Evolutionary conservation across 2,329 filamentous ascomycete genomes (phyloP).

Genomic region (Trichoderma afroharzianum): DNA sequence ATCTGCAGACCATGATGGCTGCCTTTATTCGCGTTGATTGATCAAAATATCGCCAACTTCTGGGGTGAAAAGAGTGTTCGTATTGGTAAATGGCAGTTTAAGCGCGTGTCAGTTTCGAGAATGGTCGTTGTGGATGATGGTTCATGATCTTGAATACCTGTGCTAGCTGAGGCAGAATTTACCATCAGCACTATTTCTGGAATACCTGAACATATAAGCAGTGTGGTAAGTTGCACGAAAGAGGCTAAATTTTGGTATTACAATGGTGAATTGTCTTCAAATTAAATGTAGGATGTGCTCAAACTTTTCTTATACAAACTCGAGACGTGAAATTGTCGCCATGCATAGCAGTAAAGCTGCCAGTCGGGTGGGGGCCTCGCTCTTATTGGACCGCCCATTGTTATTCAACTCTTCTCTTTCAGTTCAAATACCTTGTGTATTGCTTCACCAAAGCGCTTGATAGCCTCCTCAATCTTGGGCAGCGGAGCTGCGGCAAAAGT

Average conservation of each 20-base stretch:
- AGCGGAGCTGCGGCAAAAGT: conserved; percentile 9
- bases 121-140: neutral
- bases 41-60: neutral
- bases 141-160: neutral
- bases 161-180: no score
- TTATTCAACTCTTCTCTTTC: neutral
- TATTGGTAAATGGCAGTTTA: neutral
- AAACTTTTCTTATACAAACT: neutral
- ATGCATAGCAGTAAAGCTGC: neutral
- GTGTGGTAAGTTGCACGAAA: accelerated
- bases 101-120: neutral
- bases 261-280: neutral
- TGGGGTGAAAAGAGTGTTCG: neutral
- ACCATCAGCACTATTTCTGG: neutral
- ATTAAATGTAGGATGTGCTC: neutral
- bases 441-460: conserved; percentile 2
- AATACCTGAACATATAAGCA: neutral
- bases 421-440: neutral
- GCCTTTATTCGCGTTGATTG: neutral
- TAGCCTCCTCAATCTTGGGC: conserved; percentile 7
- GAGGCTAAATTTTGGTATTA: neutral
- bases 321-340: neutral
- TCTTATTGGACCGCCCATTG: neutral
- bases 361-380: neutral
- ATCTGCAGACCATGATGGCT: neutral